Evolutionary conservation across 2,329 filamentous ascomycete species (phyloP).

Genomic region (Calonectria crousiana): DNA sequence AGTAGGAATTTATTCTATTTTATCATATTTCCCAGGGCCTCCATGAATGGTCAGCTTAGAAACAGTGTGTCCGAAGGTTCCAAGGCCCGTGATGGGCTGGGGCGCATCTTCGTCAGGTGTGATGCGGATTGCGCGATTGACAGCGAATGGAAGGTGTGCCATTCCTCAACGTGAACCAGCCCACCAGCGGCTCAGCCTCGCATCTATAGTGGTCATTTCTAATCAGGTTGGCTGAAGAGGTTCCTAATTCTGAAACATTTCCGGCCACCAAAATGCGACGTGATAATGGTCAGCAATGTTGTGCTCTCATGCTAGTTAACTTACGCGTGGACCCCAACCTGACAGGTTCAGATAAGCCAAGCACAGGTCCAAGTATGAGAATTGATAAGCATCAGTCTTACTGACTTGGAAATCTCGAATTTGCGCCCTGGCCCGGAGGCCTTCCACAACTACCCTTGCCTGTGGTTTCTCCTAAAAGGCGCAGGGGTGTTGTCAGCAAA

Average conservation of each 20-base stretch:
- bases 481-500: neutral
- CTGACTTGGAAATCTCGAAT: neutral
- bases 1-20: neutral
- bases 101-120: slow-evolving; percentile 33
- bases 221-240: neutral
- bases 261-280: neutral
- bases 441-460: neutral
- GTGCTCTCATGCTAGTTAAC: neutral
- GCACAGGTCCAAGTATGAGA: neutral
- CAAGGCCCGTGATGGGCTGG: slow-evolving; percentile 27
- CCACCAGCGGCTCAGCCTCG: neutral
- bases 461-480: neutral
- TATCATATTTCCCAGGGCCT: neutral
- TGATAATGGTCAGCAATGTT: slow-evolving; percentile 1
- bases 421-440: neutral
- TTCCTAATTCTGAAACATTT: neutral
- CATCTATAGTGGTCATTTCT: neutral
- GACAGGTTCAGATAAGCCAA: neutral
- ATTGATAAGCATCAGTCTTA: neutral
- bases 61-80: slow-evolving; percentile 19
- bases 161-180: slow-evolving; percentile 6
- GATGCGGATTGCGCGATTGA: slow-evolving; percentile 39
- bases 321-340: neutral
- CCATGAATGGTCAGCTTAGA: neutral
- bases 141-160: neutral